Evolutionary conservation across 306 rosid genomes (phyloP).

Genomic region (Trifolium fragiferum): DNA sequence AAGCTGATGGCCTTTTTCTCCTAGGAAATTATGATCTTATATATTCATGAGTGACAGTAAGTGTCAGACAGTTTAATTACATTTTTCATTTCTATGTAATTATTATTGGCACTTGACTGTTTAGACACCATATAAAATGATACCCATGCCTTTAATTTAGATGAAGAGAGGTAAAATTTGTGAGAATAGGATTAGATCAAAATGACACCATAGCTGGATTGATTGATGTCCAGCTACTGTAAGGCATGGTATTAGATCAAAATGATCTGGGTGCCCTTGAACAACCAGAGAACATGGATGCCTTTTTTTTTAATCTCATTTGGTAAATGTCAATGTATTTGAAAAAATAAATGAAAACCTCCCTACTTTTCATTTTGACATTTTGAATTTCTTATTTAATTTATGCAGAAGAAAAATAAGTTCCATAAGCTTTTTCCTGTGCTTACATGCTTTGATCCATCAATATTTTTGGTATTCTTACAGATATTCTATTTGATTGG

Average conservation of each 20-base stretch:
- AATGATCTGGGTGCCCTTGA: slow-evolving; percentile 28
- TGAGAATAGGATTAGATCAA: slow-evolving; percentile 1
- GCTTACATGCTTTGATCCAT: slow-evolving; percentile 28
- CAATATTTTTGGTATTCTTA: slow-evolving; percentile 33
- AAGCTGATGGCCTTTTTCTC: slow-evolving; percentile 6
- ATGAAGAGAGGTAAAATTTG: slow-evolving; percentile 22
- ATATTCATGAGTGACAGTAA: slow-evolving; percentile 17
- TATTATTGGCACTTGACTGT: slow-evolving; percentile 7
- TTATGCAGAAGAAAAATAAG: neutral
- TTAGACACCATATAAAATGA: slow-evolving; percentile 13
- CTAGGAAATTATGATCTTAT: slow-evolving; percentile 12
- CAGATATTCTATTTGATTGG: slow-evolving; percentile 95
- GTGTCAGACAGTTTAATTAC: slow-evolving; percentile 26
- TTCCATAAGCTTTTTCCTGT: slow-evolving; percentile 10
- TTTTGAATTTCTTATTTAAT: slow-evolving; percentile 20
- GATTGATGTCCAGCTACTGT: slow-evolving; percentile 15
- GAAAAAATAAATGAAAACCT: slow-evolving; percentile 3
- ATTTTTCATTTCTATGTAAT: slow-evolving; percentile 15
- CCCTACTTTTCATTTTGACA: slow-evolving; percentile 3
- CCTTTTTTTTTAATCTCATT: slow-evolving; percentile 15
- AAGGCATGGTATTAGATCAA: slow-evolving; percentile 17
- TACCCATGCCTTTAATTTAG: slow-evolving; percentile 13
- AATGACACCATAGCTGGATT: too few relatives aligned
- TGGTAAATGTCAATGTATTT: slow-evolving; percentile 15
- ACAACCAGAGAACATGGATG: slow-evolving; percentile 9